Percentiles rank a stretch among this genome's conserved stretches.
phyloP scores from a whole-genome alignment of 2,329 filamentous ascomycete genomes.

The Epichloe festucae region DNA sequence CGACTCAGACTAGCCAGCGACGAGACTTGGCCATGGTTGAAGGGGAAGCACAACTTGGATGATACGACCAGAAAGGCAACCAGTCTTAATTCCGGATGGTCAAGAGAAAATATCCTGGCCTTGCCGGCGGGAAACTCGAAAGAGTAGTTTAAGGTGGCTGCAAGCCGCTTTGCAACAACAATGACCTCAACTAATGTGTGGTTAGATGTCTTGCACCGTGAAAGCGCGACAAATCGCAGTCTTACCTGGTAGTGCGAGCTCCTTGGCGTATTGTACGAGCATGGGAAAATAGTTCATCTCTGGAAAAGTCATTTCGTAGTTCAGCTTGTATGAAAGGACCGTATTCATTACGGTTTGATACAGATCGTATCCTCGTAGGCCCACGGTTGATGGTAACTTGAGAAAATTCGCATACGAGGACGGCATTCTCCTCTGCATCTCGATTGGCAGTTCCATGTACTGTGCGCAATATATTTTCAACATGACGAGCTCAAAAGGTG shows the following conservation, averaged over 20 bases:
- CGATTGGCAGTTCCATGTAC: constrained; percentile 45
- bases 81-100: constrained; percentile 64
- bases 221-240: constrained; percentile 1
- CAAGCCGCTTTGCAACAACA: constrained; percentile 30
- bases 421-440: constrained; percentile 54
- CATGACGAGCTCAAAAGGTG: neutral
- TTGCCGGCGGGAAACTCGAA: constrained; percentile 36
- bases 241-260: constrained; percentile 63
- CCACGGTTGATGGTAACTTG: constrained; percentile 31
- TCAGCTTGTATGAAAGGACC: constrained; percentile 47
- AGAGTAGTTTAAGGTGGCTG: constrained; percentile 35
- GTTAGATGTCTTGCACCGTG: constrained; percentile 13
- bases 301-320: constrained; percentile 61
- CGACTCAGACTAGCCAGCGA: neutral
- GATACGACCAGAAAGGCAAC: constrained; percentile 59
- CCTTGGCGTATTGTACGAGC: constrained; percentile 55
- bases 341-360: constrained; percentile 52
- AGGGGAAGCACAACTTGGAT: constrained; percentile 67
- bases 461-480: constrained; percentile 14
- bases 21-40: constrained; percentile 43
- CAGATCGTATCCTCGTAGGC: constrained; percentile 42
- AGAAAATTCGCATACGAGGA: constrained; percentile 45
- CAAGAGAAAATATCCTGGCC: constrained; percentile 32
- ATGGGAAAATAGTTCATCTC: constrained; percentile 57
- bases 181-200: constrained; percentile 39